A percentile compares a stretch with the other conserved stretches of the same genome.
These are phyloP conservation scores for Leishmania tarentolae DNA, from an alignment of 208 protist species.

Conservation along the genomic window DNA sequence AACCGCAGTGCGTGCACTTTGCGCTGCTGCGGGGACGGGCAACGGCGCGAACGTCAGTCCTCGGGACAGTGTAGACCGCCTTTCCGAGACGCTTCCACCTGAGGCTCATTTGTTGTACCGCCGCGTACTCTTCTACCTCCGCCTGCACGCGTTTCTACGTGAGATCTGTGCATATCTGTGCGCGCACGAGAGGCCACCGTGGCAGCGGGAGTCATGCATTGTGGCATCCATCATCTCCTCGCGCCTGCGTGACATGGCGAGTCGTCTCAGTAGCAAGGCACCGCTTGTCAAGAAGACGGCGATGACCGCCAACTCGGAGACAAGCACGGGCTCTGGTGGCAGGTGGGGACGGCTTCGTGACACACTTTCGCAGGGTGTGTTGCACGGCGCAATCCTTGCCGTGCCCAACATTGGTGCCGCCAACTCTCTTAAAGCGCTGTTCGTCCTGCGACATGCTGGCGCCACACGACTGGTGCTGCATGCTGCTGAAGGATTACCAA, in stretches of 20 bases:
- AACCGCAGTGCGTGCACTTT: background rate
- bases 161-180: background rate
- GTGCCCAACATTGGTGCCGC: background rate
- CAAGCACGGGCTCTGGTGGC: background rate
- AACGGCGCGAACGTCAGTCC: background rate
- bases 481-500: background rate
- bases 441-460: background rate
- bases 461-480: background rate
- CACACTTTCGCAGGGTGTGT: background rate
- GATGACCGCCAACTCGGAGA: background rate
- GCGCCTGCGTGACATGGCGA: conserved; percentile 5
- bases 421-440: background rate
- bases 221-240: conserved; percentile 14
- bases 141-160: conserved; percentile 18
- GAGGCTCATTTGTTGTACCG: background rate
- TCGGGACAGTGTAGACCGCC: background rate
- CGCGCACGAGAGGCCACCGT: background rate
- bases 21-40: background rate
- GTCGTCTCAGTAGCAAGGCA: background rate
- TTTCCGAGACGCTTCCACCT: background rate
- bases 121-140: conserved; percentile 18
- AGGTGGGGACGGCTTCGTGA: background rate
- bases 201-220: conserved; percentile 1
- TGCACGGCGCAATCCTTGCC: background rate
- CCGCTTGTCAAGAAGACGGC: background rate